Base-by-base conservation (phyloP, 352 stramenopile species). In the Globisporangium barbulae region DNA sequence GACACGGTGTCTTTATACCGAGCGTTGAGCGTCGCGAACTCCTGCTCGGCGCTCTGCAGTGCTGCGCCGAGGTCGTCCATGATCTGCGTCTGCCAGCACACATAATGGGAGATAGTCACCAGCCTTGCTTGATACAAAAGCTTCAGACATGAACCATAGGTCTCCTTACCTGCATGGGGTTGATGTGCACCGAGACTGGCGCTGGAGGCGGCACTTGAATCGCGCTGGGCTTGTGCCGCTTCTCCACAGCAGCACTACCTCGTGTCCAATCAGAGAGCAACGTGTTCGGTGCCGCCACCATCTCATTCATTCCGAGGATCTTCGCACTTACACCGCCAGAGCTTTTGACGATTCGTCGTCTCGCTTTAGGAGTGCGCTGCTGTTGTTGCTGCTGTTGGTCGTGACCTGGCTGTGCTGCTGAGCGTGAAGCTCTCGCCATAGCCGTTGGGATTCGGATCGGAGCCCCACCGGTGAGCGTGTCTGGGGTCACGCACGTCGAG, bases 1-100 rank as follows among this genome's bases (percentile, higher is more conserved):
- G 63, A 57, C 7, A 85, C 74, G 52, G 75, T 71, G 53, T 75
- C 69, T 60, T 75, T 82, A 42, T 65, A 76, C 28, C 73, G 65
- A 21, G 65, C 64, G 56, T 85, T 85, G 10, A 90, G 69, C 22
- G 60, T 39, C 25, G 71, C 62, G 52, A 90, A 88, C 56, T 90
- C 81, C 0, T 59, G 58, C 22, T 88, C 78, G 0, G 75, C 77
- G 39, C 53, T 69, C 31, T 68, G 60, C 6, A 90, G 67, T 1
- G 75, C 78, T 1, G 47, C 53, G 1, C 71, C 63, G 2, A 90
- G 60, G 53, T 88, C 81, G 12, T 88, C 71, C 75, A 90, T 79
- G 59, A 90, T 87, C 41, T 85, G 77, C 3, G 70, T 74, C 81
- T 83, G 19, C 10, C 10, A 47, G 45, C 13, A 30, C n/a, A 25